These are phyloP conservation scores for Diplodia mutila DNA, from an alignment of 2,329 filamentous ascomycete species.

Conservation along the genomic window DNA sequence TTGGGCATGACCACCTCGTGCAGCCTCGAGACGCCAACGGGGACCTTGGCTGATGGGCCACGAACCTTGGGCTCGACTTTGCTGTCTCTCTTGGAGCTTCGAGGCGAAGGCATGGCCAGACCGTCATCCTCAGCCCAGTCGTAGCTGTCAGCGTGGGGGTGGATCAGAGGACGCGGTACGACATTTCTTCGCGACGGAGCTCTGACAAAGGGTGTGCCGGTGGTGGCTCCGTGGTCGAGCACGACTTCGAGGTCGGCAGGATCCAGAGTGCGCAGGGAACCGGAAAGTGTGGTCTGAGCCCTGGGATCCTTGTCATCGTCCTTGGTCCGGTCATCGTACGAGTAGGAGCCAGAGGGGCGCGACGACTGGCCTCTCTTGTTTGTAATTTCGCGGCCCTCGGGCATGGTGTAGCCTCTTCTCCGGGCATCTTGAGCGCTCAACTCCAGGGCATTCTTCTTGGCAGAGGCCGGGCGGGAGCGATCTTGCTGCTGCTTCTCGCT, in stretches of 20 bases:
- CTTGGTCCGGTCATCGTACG: conserved; percentile 29
- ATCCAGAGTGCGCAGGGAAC: conserved; percentile 39
- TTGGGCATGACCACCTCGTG: conserved; percentile 83
- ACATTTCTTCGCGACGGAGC: conserved; percentile 50
- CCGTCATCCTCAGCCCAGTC: conserved; percentile 50
- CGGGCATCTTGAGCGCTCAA: conserved; percentile 3
- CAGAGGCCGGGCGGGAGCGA: conserved; percentile 10
- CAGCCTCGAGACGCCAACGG: conserved; percentile 86
- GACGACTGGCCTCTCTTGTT: conserved; percentile 20
- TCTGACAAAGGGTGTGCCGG: conserved; percentile 57
- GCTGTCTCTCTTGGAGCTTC: conserved; percentile 35
- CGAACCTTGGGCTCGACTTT: conserved; percentile 36
- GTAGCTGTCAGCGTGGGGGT: conserved; percentile 49
- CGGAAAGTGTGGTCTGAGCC: conserved; percentile 30
- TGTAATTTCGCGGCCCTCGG: conserved; percentile 2
- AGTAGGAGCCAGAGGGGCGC: conserved; percentile 14
- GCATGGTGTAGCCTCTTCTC: conserved; percentile 20
- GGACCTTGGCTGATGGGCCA: conserved; percentile 62
- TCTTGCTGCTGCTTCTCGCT: conserved; percentile 37
- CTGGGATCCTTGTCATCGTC: conserved; percentile 32
- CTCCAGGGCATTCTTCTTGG: conserved; percentile 31
- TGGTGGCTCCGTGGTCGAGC: conserved; percentile 41
- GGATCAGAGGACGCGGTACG: conserved; percentile 40
- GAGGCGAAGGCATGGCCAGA: conserved; percentile 13
- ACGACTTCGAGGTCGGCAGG: conserved; percentile 34